These are phyloP conservation scores for Fusarium illudens DNA, from an alignment of 2,329 filamentous ascomycete genomes.

Conservation along the genomic window DNA sequence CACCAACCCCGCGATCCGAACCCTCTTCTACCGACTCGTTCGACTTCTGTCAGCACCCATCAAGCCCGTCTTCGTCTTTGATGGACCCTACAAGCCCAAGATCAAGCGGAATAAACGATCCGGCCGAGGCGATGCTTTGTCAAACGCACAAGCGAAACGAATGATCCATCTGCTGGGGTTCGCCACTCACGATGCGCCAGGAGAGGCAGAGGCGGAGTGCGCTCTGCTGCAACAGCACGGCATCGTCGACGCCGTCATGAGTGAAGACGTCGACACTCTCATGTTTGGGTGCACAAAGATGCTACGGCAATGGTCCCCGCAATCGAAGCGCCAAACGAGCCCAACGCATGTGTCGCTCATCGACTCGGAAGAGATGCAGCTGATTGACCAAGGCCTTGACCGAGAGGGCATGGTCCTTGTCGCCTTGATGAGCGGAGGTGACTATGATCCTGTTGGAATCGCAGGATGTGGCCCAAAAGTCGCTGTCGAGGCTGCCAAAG, in stretches of 20 bases:
- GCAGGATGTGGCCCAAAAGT: conserved; percentile 87
- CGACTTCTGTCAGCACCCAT: conserved; percentile 80
- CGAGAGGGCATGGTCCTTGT: conserved; percentile 92
- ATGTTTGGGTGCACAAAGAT: conserved; percentile 92
- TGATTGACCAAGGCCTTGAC: conserved; percentile 70
- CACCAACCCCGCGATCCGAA: conserved; percentile 87
- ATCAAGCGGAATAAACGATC: conserved; percentile 89
- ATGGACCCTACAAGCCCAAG: conserved; percentile 82
- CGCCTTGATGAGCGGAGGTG: conserved; percentile 93
- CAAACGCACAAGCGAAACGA: conserved; percentile 81
- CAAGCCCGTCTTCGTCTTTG: conserved; percentile 89
- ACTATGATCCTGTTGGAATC: conserved; percentile 90
- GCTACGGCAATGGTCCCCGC: conserved; percentile 83
- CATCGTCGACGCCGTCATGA: conserved; percentile 91
- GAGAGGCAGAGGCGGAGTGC: conserved; percentile 96
- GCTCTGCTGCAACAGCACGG: conserved; percentile 83
- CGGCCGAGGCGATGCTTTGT: conserved; percentile 69
- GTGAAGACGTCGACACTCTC: conserved; percentile 94
- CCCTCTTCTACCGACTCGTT: conserved; percentile 89
- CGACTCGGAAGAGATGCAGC: conserved; percentile 64
- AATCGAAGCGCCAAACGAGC: conserved; percentile 68
- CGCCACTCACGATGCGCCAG: conserved; percentile 83
- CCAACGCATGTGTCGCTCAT: conserved; percentile 91
- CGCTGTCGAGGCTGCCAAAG: conserved; percentile 88
- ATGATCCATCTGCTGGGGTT: conserved; percentile 88